A percentile compares a stretch with the other conserved stretches of the same genome.
Conservation (phyloP, 345 rosid species). For the Pseudoturritis turrita region DNA sequence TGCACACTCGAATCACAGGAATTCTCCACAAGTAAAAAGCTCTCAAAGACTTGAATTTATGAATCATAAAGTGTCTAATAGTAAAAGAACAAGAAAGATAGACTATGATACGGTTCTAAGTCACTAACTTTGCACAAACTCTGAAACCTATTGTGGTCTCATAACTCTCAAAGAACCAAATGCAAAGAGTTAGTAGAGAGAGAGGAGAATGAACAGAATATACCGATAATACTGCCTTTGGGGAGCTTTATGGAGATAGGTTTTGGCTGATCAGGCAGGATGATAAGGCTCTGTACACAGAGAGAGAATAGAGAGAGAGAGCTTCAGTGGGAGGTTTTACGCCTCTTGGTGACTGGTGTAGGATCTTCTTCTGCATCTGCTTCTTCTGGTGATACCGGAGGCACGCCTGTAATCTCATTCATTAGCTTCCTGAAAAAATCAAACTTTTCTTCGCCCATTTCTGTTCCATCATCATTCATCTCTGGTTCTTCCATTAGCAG, state of each 20-base stretch:
- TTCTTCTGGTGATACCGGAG: constrained; percentile 10
- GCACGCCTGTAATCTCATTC: constrained; percentile 4
- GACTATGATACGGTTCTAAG: constrained; percentile 1
- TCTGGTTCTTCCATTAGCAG: constrained; percentile 19
- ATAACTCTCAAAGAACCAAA: constrained; percentile 11
- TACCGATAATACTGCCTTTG: background rate
- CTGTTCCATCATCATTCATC: constrained; percentile 15
- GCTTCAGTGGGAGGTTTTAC: constrained; percentile 18
- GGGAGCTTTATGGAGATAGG: constrained; percentile 1
- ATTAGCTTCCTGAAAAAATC: constrained; percentile 19
- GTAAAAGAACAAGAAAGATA: constrained; percentile 6
- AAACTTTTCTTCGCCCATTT: constrained; percentile 7
- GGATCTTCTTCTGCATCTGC: constrained; percentile 19
- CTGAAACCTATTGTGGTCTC: constrained; percentile 23
- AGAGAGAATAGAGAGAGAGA: background rate
- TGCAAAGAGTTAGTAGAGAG: constrained; percentile 6
- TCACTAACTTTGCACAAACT: constrained; percentile 18
- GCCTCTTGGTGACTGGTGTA: constrained; percentile 15
- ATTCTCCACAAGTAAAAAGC: background rate
- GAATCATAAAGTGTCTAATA: constrained; percentile 12
- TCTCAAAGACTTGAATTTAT: constrained; percentile 8
- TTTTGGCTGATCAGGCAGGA: background rate
- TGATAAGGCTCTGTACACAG: constrained; percentile 16
- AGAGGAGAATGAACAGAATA: background rate
- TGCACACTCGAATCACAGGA: constrained; percentile 1